Conservation (phyloP, 2,329 filamentous ascomycete species). For the Colletotrichum sp. region DNA sequence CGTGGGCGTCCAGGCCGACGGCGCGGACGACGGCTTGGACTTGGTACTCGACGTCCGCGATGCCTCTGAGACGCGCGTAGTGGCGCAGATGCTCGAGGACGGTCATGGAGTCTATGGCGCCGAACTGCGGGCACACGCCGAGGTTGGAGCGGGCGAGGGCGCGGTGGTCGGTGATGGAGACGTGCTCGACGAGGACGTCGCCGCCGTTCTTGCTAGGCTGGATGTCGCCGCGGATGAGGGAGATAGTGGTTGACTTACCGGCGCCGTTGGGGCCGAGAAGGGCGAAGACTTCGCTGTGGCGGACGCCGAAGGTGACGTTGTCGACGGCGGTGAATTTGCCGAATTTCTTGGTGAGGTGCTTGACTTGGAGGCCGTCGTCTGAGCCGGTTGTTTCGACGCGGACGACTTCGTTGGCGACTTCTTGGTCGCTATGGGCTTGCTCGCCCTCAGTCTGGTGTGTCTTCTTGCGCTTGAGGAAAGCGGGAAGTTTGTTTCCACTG, state of each 20-base stretch:
- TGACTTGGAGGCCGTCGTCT: slow-evolving; percentile 73
- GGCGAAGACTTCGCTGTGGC: slow-evolving; percentile 83
- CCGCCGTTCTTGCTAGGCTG: slow-evolving; percentile 73
- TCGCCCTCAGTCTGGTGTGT: slow-evolving; percentile 47
- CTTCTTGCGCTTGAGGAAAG: background rate
- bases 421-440: slow-evolving; percentile 50
- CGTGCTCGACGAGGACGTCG: slow-evolving; percentile 80
- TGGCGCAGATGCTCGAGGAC: slow-evolving; percentile 85
- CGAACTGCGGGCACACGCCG: slow-evolving; percentile 88
- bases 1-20: slow-evolving; percentile 76
- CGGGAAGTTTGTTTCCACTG: slow-evolving; percentile 59
- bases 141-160: slow-evolving; percentile 77
- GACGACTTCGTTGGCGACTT: slow-evolving; percentile 67
- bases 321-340: slow-evolving; percentile 80
- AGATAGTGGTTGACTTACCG: slow-evolving; percentile 90
- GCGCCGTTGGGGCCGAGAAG: slow-evolving; percentile 91
- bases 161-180: slow-evolving; percentile 74
- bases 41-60: slow-evolving; percentile 76
- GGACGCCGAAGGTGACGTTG: slow-evolving; percentile 83
- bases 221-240: slow-evolving; percentile 84
- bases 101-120: slow-evolving; percentile 90
- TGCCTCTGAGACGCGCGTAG: slow-evolving; percentile 84
- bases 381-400: slow-evolving; percentile 54
- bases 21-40: slow-evolving; percentile 78
- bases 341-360: slow-evolving; percentile 83